Evolutionary conservation across 2,329 filamentous ascomycete genomes (phyloP).

Genomic region (Xylariaceae sp.): DNA sequence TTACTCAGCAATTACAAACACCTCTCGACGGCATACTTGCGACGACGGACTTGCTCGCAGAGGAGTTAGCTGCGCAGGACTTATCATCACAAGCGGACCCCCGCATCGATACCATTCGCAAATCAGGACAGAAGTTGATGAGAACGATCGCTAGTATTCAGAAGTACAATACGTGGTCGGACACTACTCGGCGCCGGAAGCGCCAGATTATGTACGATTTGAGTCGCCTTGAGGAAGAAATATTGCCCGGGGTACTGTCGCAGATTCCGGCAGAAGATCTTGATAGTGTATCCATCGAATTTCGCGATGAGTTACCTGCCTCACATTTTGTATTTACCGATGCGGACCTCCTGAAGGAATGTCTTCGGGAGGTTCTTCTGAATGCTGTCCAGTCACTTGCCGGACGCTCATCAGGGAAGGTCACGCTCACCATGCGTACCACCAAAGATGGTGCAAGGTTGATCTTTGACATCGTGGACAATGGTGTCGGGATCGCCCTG

Average conservation of each 20-base stretch:
- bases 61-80: constrained; percentile 5
- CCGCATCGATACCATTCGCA: constrained; percentile 9
- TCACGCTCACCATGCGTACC: constrained; percentile 15
- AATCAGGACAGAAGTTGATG: constrained; percentile 19
- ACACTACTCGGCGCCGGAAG: not conserved
- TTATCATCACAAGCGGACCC: not conserved
- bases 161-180: constrained; percentile 20
- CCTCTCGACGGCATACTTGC: constrained; percentile 16
- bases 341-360: constrained; percentile 17
- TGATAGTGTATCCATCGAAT: constrained; percentile 10
- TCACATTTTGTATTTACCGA: constrained; percentile 8
- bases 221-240: constrained; percentile 8
- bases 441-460: not conserved
- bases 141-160: constrained; percentile 17
- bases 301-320: constrained; percentile 11
- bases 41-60: constrained; percentile 15
- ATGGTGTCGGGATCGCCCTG: constrained; percentile 7
- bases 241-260: constrained; percentile 7
- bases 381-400: constrained; percentile 18
- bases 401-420: constrained; percentile 1
- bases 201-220: constrained; percentile 9
- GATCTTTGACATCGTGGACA: constrained; percentile 19
- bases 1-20: constrained; percentile 18
- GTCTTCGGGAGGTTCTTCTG: constrained; percentile 13
- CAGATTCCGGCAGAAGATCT: constrained; percentile 9